Base-by-base conservation (phyloP, 805 yeast genomes). In the Candida adriatica region DNA sequence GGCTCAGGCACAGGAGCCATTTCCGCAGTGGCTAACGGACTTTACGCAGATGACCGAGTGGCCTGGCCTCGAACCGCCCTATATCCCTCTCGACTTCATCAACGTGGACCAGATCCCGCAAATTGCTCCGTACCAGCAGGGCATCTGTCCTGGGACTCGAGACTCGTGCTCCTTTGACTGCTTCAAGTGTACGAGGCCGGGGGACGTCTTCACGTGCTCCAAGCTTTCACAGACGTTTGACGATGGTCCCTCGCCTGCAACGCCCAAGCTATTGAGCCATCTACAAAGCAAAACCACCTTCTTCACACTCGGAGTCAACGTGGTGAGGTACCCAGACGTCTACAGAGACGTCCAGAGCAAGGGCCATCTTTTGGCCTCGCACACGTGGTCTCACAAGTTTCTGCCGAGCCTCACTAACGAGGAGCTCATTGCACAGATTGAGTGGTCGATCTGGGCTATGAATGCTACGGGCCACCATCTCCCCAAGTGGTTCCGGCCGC, bases 391-490 rank as follows among this genome's bases (percentile, higher is more conserved):
- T 1, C 97, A 90, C 60, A 75, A 77, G 36, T 84, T 79, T 46
- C 67, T 90, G 38, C 96, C 96, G 2, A 57, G 76, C 1, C 63
- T 88, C 34, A 56, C 75, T 16, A 87, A 87, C 51, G 90, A 86
- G 56, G 73, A 84, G 39, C 75, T 90, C 13, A 75, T 82, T 34
- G 95, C 96, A 0, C 95, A 90, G 53, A 59, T 90, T 23, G 79
- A 88, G 56, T 90, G 98, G 98, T 78, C 94, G 2, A 75, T 86
- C 19, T 90, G 96, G 96, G 96, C 96, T 5, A 84, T 88, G 87
- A 88, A 90, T 60, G 96, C 96, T 1, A 87, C 96, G 0, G 83
- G 85, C 0, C 66, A 77, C 17, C 88, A 87, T 48, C 53, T 83
- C 8, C 98, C 98, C 6, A 80, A 79, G 49, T 90, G 90, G 83